phyloP scores from a whole-genome alignment of 2,329 filamentous ascomycete genomes.

The Aschersonia sp. region DNA sequence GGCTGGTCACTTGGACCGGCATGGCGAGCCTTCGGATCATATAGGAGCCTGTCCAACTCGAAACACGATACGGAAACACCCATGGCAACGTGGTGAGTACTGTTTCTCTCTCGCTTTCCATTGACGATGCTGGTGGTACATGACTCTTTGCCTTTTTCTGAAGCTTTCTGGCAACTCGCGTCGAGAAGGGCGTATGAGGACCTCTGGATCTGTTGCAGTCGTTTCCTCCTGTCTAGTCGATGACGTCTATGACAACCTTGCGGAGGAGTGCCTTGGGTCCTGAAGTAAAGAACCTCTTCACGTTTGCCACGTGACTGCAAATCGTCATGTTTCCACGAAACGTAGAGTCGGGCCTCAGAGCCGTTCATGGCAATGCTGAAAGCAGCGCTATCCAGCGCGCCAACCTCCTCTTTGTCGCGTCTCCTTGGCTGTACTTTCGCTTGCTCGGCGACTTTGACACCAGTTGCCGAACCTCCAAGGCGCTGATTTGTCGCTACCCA shows the following conservation, averaged over 20 bases:
- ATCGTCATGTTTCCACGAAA: slow-evolving; percentile 19
- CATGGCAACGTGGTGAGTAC: no score
- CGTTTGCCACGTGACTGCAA: slow-evolving; percentile 13
- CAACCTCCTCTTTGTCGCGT: background rate
- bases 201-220: slow-evolving; percentile 12
- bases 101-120: no score
- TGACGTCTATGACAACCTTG: slow-evolving; percentile 18
- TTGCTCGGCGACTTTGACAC: slow-evolving; percentile 14
- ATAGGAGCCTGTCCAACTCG: no score
- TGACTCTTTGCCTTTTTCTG: background rate
- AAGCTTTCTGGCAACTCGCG: background rate
- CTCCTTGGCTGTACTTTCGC: slow-evolving; percentile 7
- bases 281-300: slow-evolving; percentile 17
- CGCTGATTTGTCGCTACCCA: slow-evolving; percentile 22
- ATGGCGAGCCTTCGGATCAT: no score
- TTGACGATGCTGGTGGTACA: background rate
- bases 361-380: slow-evolving; percentile 20
- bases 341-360: slow-evolving; percentile 16
- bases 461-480: slow-evolving; percentile 15
- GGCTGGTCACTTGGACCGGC: no score
- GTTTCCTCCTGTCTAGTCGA: slow-evolving; percentile 16
- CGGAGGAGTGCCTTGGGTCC: slow-evolving; percentile 15
- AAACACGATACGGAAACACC: no score
- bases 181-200: slow-evolving; percentile 1
- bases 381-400: slow-evolving; percentile 10